Base-by-base conservation (phyloP, 176 grass and related monocot species). In the Thalia dealbata region DNA sequence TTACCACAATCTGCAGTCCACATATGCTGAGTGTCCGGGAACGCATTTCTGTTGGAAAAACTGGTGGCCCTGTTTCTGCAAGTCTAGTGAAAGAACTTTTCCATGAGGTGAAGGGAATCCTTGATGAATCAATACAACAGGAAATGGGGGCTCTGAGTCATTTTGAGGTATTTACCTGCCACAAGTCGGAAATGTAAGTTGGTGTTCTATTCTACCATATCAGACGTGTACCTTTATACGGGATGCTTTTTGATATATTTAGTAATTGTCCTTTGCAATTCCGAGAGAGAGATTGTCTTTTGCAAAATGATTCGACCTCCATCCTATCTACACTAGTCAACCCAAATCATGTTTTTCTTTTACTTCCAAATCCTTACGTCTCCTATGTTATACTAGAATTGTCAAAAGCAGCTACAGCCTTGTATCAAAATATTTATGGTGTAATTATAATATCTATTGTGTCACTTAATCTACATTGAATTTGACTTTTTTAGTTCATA, bases 81-180 rank as follows among this genome's bases (percentile, higher is more conserved):
- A 15, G 48, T 29, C 62, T 80, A 71, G 74, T 97, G 61, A 88
- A 59, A 28, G 50, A 88, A 24, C 29, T 86, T 81, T 96, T 92
- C 38, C 0, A 52, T 25, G 75, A 79, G 64, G 73, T 78, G 30
- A 97, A 90, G 81, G 83, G 78, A 71, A 69, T 76, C 55, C 77
- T 97, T 74, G 85, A 90, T 86, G 72, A 90, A 80, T 86, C 85
- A 27, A 52, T 92, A 76, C 78, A 85, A 23, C 86, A 61, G n/a
- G 89, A 97, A 91, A 86, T 90, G 82, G 85, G 87, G 64, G 63
- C 89, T 32, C 74, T 97, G 29, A 90, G 82, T 55, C 89, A 97
- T 78, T 97, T 92, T 77, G 93, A 92, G 87, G 93, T 92, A 88
- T 25, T 68, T 80, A 70, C 74, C 10, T 32, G 45, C 43, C 14